A percentile compares a stretch with the other conserved stretches of the same genome.
Conservation (phyloP, 129 eudicot genomes). For the Centella asiatica region DNA sequence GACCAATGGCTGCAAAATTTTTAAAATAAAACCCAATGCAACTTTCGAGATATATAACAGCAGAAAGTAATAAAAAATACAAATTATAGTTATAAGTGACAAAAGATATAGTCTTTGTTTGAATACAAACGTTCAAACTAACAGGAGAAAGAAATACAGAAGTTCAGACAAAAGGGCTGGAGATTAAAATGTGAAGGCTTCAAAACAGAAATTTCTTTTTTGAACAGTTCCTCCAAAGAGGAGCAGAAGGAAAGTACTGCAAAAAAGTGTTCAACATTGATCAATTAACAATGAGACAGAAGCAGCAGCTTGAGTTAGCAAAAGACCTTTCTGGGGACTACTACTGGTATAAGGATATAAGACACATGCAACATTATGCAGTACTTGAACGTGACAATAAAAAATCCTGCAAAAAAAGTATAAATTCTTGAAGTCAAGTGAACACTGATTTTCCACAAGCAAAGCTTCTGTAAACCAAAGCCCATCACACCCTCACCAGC, state of each 20-base stretch:
- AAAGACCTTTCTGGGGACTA: constrained; percentile 9
- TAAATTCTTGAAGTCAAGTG: constrained; percentile 32
- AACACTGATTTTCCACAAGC: constrained; percentile 49
- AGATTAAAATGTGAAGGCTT: too few species aligned
- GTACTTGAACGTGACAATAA: constrained; percentile 12
- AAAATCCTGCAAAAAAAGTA: constrained; percentile 34
- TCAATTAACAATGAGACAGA: background rate
- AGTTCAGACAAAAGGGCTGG: too few species aligned
- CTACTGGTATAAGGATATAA: constrained; percentile 10
- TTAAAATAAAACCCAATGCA: background rate
- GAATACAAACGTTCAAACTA: too few species aligned
- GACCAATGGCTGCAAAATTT: background rate
- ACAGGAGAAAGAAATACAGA: too few species aligned
- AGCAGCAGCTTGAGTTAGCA: background rate
- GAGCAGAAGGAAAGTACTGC: too few species aligned
- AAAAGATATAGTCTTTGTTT: background rate
- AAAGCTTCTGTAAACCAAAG: constrained; percentile 59
- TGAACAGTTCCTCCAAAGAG: too few species aligned
- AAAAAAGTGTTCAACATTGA: background rate
- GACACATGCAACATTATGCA: constrained; percentile 23
- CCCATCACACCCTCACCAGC: constrained; percentile 64
- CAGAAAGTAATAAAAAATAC: background rate
- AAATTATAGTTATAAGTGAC: background rate
- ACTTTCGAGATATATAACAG: background rate
- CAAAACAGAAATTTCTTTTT: too few species aligned